phyloP scores from a whole-genome alignment of 225 moss, liverwort and hornwort species.

The Asterella californica region DNA sequence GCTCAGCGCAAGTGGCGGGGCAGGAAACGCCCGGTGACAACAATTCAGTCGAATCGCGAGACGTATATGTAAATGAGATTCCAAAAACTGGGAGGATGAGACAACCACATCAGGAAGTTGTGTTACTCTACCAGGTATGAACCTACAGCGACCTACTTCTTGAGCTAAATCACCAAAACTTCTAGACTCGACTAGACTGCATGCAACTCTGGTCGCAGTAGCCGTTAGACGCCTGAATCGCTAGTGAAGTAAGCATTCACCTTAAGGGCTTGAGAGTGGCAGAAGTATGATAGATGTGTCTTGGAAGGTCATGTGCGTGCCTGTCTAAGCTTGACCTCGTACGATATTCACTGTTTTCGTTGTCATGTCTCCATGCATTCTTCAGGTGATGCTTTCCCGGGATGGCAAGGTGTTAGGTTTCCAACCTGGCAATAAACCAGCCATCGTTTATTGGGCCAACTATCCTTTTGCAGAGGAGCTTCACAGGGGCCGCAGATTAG shows the following conservation, averaged over 20 bases:
- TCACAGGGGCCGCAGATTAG: slow-evolving; percentile 33
- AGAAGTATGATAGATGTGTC: too few species aligned
- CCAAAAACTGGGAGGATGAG: not conserved
- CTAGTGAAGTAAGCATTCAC: too few species aligned
- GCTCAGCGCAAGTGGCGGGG: not conserved
- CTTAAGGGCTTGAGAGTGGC: too few species aligned
- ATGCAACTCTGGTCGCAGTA: too few species aligned
- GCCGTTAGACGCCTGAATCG: too few species aligned
- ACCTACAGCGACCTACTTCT: not conserved
- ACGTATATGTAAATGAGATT: not conserved
- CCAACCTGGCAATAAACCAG: slow-evolving; percentile 48
- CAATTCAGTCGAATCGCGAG: not conserved
- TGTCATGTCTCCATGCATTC: not conserved
- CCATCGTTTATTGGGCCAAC: slow-evolving; percentile 41
- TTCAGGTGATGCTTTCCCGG: slow-evolving; percentile 47
- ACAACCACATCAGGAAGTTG: not conserved
- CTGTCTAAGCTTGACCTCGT: not conserved
- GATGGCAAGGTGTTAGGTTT: slow-evolving; percentile 48
- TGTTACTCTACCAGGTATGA: slow-evolving; percentile 33
- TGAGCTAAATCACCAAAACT: not conserved
- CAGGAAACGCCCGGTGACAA: not conserved
- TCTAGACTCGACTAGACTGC: too few species aligned
- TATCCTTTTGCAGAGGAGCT: slow-evolving; percentile 50
- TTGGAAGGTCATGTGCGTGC: not conserved
- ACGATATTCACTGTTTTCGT: not conserved